These are phyloP conservation scores for Thalassiosira oceanica DNA, from an alignment of 352 stramenopile genomes.

Conservation along the genomic window DNA sequence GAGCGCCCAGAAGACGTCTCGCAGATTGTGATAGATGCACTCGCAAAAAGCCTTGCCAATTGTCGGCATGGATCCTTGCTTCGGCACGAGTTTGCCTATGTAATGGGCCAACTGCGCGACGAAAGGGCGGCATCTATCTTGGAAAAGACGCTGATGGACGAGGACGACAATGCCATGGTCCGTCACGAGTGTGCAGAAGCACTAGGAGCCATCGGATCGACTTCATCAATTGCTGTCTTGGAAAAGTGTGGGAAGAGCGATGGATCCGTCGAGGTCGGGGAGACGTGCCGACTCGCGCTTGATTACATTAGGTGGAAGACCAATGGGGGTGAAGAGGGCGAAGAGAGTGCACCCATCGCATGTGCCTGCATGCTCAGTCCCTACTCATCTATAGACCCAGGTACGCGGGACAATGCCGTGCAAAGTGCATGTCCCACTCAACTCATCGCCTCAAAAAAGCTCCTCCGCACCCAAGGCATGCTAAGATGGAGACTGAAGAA, in stretches of 20 bases:
- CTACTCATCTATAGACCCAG: constrained; percentile 95
- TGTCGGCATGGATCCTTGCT: constrained; percentile 65
- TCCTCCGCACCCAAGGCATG: constrained; percentile 64
- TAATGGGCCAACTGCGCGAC: constrained; percentile 77
- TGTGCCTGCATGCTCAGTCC: constrained; percentile 82
- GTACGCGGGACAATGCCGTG: too few species aligned
- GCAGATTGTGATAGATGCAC: constrained; percentile 44
- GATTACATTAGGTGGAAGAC: constrained; percentile 90
- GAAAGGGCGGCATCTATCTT: constrained; percentile 47
- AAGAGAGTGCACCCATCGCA: constrained; percentile 45
- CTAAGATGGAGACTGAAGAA: constrained; percentile 72
- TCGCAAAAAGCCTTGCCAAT: constrained; percentile 50
- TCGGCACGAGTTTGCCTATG: constrained; percentile 81
- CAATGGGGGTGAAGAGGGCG: constrained; percentile 53
- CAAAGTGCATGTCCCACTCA: too few species aligned
- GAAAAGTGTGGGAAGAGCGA: constrained; percentile 84
- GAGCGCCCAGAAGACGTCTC: constrained; percentile 34
- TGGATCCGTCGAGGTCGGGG: constrained; percentile 85
- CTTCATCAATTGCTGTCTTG: constrained; percentile 84
- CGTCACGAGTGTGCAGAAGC: constrained; percentile 91
- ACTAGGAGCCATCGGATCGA: constrained; percentile 92
- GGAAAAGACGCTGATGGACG: constrained; percentile 55
- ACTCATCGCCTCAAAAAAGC: too few species aligned
- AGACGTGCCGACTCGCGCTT: constrained; percentile 93
- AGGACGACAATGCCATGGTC: constrained; percentile 79